Percentiles rank a stretch among this genome's conserved stretches.
These are phyloP conservation scores for Rhynchosporium graminicola DNA, from an alignment of 2,329 filamentous ascomycete species.

Conservation along the genomic window DNA sequence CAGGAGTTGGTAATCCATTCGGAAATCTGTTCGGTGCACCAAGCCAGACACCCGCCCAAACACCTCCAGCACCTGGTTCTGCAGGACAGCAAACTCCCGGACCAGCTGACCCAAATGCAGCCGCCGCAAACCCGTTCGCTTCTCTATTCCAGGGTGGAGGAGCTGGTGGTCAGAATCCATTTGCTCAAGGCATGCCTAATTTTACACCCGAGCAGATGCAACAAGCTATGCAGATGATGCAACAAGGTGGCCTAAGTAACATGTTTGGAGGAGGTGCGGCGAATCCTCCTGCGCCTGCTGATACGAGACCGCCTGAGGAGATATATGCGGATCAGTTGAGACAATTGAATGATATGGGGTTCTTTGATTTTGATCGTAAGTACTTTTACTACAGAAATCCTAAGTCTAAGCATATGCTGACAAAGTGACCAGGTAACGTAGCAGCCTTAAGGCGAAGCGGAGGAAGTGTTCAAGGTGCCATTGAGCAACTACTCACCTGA, in stretches of 20 bases:
- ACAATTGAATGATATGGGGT: slow-evolving; percentile 98
- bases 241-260: slow-evolving; percentile 32
- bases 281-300: slow-evolving; percentile 59
- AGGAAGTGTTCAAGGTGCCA: slow-evolving; percentile 89
- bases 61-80: slow-evolving; percentile 39
- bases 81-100: slow-evolving; percentile 38
- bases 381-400: not conserved
- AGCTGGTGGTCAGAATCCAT: slow-evolving; percentile 39
- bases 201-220: slow-evolving; percentile 58
- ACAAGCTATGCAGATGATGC: slow-evolving; percentile 51
- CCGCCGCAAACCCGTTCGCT: slow-evolving; percentile 66
- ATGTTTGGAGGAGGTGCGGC: slow-evolving; percentile 38
- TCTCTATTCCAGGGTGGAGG: slow-evolving; percentile 55
- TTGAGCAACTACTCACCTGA: slow-evolving; percentile 66
- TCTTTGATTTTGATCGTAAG: slow-evolving; percentile 94
- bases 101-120: slow-evolving; percentile 39
- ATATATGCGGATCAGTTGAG: slow-evolving; percentile 86
- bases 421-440: slow-evolving; percentile 62
- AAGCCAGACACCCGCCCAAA: slow-evolving; percentile 36
- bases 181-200: slow-evolving; percentile 47
- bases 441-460: slow-evolving; percentile 84
- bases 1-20: slow-evolving; percentile 57
- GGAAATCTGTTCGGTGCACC: slow-evolving; percentile 55
- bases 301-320: slow-evolving; percentile 91
- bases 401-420: not conserved